These are phyloP conservation scores for Pharnaceum exiguum DNA, from an alignment of 148 eudicot species.

Conservation along the genomic window DNA sequence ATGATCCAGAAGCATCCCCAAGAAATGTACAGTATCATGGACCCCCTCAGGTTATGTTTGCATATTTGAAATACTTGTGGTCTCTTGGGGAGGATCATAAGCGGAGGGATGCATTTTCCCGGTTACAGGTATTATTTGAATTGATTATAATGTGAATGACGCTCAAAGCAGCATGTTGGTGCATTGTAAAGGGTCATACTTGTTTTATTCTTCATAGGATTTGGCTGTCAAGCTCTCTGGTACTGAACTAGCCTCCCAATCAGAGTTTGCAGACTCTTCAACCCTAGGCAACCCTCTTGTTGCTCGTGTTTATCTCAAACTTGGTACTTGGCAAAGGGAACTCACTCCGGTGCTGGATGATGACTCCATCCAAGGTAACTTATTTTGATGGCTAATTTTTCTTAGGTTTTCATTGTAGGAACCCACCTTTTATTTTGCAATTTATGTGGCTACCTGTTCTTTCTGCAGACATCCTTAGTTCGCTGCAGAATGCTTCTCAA, in stretches of 20 bases:
- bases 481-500: conserved; percentile 74
- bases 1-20: conserved; percentile 83
- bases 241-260: conserved; percentile 35
- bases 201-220: conserved; percentile 35
- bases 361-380: conserved; percentile 58
- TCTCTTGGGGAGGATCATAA: conserved; percentile 92
- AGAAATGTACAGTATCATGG: conserved; percentile 66
- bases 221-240: conserved; percentile 65
- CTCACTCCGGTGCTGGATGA: conserved; percentile 74
- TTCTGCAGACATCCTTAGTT: conserved; percentile 58
- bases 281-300: conserved; percentile 46
- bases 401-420: background rate
- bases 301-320: conserved; percentile 82
- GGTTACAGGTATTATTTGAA: conserved; percentile 57
- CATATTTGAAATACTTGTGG: conserved; percentile 88
- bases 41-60: conserved; percentile 91
- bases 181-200: background rate
- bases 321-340: conserved; percentile 88
- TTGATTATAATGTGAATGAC: background rate
- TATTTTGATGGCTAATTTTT: background rate
- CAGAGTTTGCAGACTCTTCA: conserved; percentile 33
- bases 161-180: background rate
- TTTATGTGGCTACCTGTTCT: conserved; percentile 6
- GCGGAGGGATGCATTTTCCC: conserved; percentile 85
- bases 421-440: background rate